phyloP scores from a whole-genome alignment of 2,329 filamentous ascomycete species.

The Claviceps paspali region DNA sequence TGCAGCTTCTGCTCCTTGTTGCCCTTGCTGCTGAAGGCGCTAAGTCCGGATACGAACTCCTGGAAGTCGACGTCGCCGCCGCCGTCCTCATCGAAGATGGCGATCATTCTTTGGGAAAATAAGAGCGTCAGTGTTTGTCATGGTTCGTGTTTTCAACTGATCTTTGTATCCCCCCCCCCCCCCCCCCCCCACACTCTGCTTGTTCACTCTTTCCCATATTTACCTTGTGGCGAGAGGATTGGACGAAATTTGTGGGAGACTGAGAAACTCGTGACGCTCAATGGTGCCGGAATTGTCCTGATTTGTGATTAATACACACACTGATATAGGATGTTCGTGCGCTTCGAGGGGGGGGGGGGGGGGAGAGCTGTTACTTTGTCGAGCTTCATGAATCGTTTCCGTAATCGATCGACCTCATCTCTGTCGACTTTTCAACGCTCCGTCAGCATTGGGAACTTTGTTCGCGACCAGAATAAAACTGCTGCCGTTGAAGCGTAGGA shows the following conservation, averaged over 20 bases:
- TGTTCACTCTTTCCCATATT: conserved; percentile 7
- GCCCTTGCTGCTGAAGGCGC: conserved; percentile 91
- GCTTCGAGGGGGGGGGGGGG: background rate
- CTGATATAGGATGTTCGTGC: too few species aligned
- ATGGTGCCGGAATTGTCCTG: conserved; percentile 97
- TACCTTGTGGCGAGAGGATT: conserved; percentile 93
- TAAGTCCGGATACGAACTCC: conserved; percentile 91
- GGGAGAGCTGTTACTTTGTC: conserved; percentile 54
- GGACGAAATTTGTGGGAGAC: conserved; percentile 90
- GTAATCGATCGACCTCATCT: conserved; percentile 88
- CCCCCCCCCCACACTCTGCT: too few species aligned
- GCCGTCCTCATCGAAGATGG: conserved; percentile 97
- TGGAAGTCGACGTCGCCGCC: conserved; percentile 97
- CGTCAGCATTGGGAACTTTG: conserved; percentile 3
- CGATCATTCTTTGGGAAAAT: conserved; percentile 66
- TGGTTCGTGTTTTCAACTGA: too few species aligned
- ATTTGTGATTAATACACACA: background rate
- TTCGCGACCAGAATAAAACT: too few species aligned
- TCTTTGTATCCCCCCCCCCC: too few species aligned
- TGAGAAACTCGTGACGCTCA: conserved; percentile 95
- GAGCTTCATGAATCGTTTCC: conserved; percentile 98
- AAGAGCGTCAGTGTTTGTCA: background rate
- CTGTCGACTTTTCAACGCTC: conserved; percentile 55
- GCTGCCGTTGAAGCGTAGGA: too few species aligned
- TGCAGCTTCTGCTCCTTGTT: conserved; percentile 98